These are phyloP conservation scores for Podospora pseudoanserina DNA, from an alignment of 495 filamentous ascomycete species.

Conservation along the genomic window DNA sequence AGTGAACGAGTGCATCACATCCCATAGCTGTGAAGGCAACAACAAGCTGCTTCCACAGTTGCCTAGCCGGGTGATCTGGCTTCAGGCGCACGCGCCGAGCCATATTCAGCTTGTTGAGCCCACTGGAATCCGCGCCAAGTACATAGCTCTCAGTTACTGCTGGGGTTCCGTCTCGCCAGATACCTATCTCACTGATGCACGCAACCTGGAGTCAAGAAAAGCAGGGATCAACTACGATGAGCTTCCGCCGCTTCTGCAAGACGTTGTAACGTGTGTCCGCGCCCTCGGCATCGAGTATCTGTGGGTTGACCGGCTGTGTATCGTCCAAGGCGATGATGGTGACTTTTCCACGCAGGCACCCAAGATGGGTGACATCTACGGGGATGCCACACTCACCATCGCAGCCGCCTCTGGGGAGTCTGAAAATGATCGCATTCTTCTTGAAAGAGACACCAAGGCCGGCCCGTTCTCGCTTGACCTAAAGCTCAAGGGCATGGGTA, in stretches of 20 bases:
- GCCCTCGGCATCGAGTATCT: slow-evolving; percentile 17
- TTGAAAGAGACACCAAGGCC: slow-evolving; percentile 8
- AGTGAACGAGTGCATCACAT: too few species aligned
- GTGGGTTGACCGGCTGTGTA: slow-evolving; percentile 24
- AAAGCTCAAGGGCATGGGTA: slow-evolving; percentile 1
- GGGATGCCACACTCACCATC: slow-evolving; percentile 16
- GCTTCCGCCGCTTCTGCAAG: slow-evolving; percentile 12
- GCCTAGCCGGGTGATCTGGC: too few species aligned
- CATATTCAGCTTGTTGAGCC: slow-evolving; percentile 14
- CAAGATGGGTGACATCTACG: slow-evolving; percentile 20
- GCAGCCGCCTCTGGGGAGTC: slow-evolving; percentile 13
- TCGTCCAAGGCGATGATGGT: slow-evolving; percentile 16
- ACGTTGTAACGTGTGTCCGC: slow-evolving; percentile 8
- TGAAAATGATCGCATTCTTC: slow-evolving; percentile 6
- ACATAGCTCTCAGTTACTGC: slow-evolving; percentile 20
- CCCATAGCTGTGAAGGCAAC: too few species aligned
- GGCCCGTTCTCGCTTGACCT: slow-evolving; percentile 3
- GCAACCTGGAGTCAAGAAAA: slow-evolving; percentile 5
- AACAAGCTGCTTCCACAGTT: too few species aligned
- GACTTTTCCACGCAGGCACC: slow-evolving; percentile 11
- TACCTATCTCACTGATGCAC: slow-evolving; percentile 11
- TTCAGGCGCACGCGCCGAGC: slow-evolving; percentile 3
- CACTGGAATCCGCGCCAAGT: slow-evolving; percentile 8
- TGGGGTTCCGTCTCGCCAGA: slow-evolving; percentile 12
- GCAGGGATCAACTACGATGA: background rate